Conservation (phyloP, 2,329 filamentous ascomycete species). For the Talaromyces amestolkiae region DNA sequence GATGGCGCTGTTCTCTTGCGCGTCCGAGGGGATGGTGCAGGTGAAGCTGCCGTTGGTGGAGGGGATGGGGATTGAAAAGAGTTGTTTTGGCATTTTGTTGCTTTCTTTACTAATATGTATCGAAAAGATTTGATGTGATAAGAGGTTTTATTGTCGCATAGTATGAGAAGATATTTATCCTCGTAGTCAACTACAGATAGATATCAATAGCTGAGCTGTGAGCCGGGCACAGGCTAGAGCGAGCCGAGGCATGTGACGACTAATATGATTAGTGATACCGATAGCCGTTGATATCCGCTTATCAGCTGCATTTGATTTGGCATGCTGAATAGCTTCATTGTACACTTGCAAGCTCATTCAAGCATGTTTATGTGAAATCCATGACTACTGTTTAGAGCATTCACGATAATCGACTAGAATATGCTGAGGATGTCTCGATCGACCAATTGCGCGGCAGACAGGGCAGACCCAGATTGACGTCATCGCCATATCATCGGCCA, state of each 20-base stretch:
- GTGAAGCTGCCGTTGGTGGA: constrained; percentile 57
- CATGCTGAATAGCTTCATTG: not conserved
- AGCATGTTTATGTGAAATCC: not conserved
- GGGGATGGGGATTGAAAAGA: constrained; percentile 61
- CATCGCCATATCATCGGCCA: constrained; percentile 5
- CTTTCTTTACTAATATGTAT: no score
- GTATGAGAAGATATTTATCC: not conserved
- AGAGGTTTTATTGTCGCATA: not conserved
- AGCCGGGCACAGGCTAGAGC: not conserved
- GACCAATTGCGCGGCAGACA: not conserved
- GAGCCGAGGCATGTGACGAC: constrained; percentile 1
- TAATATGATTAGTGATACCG: not conserved
- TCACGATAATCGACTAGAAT: not conserved
- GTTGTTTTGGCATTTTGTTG: constrained; percentile 30
- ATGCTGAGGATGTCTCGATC: not conserved
- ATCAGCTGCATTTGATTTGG: not conserved
- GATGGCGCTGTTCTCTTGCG: constrained; percentile 43
- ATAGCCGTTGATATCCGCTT: constrained; percentile 2
- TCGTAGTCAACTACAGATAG: not conserved
- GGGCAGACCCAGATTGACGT: constrained; percentile 12
- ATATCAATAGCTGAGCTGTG: not conserved
- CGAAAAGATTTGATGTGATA: no score
- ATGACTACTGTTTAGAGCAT: not conserved
- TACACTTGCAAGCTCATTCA: not conserved
- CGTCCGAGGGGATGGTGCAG: constrained; percentile 53